These are phyloP conservation scores for Fusarium metavorans DNA, from an alignment of 2,329 filamentous ascomycete species.

Conservation along the genomic window DNA sequence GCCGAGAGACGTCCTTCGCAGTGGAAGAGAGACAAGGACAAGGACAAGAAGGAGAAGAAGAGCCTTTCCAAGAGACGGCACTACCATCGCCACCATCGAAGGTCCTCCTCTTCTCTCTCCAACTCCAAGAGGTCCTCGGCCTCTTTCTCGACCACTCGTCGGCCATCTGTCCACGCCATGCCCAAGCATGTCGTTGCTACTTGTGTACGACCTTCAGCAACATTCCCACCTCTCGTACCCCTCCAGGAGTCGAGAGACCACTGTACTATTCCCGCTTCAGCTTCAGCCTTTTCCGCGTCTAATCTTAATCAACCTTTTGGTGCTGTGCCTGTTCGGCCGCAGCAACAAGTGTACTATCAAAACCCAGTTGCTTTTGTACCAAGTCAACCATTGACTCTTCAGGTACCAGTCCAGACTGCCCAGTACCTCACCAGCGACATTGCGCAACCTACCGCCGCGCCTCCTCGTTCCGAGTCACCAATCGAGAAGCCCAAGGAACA, in stretches of 20 bases:
- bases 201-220: conserved; percentile 38
- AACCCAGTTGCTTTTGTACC: conserved; percentile 32
- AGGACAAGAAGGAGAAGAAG: conserved; percentile 6
- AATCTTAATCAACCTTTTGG: conserved; percentile 23
- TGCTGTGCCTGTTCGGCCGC: conserved; percentile 22
- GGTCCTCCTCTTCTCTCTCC: conserved; percentile 13
- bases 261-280: conserved; percentile 28
- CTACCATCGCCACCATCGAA: background rate
- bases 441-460: conserved; percentile 3
- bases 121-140: conserved; percentile 7
- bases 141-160: conserved; percentile 28
- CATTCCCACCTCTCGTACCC: conserved; percentile 28
- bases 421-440: conserved; percentile 18
- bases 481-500: background rate
- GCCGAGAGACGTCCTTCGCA: background rate
- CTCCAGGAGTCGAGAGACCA: conserved; percentile 30
- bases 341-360: conserved; percentile 41
- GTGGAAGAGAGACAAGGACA: background rate
- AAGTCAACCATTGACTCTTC: conserved; percentile 1
- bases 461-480: background rate
- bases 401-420: conserved; percentile 17
- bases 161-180: conserved; percentile 4
- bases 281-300: conserved; percentile 27
- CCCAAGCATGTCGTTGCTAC: conserved; percentile 16
- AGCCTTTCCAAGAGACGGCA: conserved; percentile 5